A percentile compares a stretch with the other conserved stretches of the same genome.
phyloP scores from a whole-genome alignment of 106 monocot genomes.

The Phalaenopsis aphrodite region DNA sequence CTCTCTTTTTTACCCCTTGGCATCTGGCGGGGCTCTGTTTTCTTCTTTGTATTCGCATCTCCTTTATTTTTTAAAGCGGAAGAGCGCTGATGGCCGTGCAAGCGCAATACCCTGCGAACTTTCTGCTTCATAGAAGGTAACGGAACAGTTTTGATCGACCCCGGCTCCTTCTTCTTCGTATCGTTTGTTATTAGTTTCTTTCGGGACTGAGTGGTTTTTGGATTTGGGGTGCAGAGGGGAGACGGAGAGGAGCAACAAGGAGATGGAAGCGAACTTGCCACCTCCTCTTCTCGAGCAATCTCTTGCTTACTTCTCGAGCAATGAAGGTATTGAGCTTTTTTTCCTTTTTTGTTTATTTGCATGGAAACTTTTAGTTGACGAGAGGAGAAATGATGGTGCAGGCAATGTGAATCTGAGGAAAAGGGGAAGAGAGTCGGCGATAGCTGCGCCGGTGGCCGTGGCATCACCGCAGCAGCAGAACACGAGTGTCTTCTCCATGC shows the following conservation, averaged over 20 bases:
- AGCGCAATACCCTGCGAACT: constrained; percentile 43
- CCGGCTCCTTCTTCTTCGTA: background rate
- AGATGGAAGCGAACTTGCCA: constrained; percentile 13
- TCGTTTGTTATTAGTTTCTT: too few relatives aligned
- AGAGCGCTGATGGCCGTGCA: constrained; percentile 43
- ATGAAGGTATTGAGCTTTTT: constrained; percentile 16
- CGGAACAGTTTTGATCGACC: background rate
- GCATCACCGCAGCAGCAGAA: background rate
- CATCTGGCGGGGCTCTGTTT: background rate
- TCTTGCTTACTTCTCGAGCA: constrained; percentile 4
- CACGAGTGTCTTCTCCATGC: constrained; percentile 2
- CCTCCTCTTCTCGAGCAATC: constrained; percentile 18
- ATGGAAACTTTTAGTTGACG: background rate
- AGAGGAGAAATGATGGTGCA: background rate
- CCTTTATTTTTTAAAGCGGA: background rate
- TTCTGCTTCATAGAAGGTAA: constrained; percentile 32
- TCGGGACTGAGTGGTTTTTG: background rate
- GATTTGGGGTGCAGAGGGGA: constrained; percentile 8
- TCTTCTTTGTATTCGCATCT: background rate
- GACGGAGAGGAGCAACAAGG: constrained; percentile 17
- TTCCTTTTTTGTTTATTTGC: background rate
- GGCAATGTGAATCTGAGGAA: constrained; percentile 24
- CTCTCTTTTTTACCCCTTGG: background rate
- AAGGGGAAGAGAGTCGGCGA: constrained; percentile 24
- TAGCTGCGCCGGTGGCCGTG: background rate